Percentiles rank a stretch among this genome's conserved stretches.
phyloP scores from a whole-genome alignment of 805 yeast genomes.

The Pichia paraexigua region DNA sequence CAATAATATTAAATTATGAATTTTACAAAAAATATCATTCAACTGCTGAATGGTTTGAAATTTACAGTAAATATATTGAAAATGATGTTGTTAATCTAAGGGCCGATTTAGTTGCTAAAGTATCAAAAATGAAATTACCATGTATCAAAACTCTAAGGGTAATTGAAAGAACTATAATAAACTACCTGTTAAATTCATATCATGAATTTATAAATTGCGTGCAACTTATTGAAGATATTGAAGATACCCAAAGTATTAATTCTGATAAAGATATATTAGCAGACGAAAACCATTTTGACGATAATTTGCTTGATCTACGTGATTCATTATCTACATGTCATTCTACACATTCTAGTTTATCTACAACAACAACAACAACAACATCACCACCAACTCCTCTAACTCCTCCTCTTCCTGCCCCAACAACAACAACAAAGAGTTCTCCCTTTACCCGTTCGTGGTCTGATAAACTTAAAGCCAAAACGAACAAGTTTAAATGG shows the following conservation, averaged over 20 bases:
- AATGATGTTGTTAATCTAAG: constrained; percentile 29
- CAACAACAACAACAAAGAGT: neutral
- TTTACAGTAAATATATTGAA: constrained; percentile 23
- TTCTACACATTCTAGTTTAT: neutral
- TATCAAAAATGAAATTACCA: constrained; percentile 18
- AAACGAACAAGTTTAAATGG: constrained; percentile 24
- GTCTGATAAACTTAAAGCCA: neutral
- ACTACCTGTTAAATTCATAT: constrained; percentile 24
- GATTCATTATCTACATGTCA: too few relatives aligned
- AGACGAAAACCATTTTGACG: too few relatives aligned
- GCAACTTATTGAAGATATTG: too few relatives aligned
- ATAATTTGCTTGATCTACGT: too few relatives aligned
- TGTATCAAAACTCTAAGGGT: constrained; percentile 11
- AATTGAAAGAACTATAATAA: constrained; percentile 17
- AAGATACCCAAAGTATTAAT: neutral
- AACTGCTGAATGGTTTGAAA: constrained; percentile 20
- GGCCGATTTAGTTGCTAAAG: constrained; percentile 16
- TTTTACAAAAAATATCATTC: neutral
- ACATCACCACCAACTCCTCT: neutral
- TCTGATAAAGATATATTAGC: neutral
- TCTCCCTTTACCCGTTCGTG: neutral
- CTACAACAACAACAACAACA: neutral
- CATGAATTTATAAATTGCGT: constrained; percentile 24
- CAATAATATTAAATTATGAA: constrained; percentile 14
- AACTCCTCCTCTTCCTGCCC: neutral